phyloP scores from a whole-genome alignment of 1,139 yeast genomes.

The Yamadazyma friedrichii region DNA sequence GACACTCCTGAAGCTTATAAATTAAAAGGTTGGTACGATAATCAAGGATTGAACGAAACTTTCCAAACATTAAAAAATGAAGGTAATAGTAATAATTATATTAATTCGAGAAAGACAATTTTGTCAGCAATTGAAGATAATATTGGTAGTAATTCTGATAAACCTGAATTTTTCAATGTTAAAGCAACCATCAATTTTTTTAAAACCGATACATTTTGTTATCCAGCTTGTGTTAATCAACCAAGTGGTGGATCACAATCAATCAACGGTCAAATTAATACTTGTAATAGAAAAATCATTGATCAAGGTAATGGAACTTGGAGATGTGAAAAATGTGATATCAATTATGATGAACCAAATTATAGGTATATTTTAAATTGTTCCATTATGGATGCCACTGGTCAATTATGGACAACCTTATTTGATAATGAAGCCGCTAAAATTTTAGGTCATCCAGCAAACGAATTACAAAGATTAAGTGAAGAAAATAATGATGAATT shows the following conservation, averaged over 20 bases:
- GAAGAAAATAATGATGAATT: conserved; percentile 47
- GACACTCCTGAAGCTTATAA: conserved; percentile 85
- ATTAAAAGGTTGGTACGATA: conserved; percentile 94
- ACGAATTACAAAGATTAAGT: conserved; percentile 56
- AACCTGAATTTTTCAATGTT: conserved; percentile 73
- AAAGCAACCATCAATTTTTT: conserved; percentile 74
- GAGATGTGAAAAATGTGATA: conserved; percentile 93
- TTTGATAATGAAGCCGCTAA: conserved; percentile 82
- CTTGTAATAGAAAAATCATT: conserved; percentile 81
- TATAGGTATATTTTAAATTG: conserved; percentile 77
- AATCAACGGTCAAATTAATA: conserved; percentile 19
- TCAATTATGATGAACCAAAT: conserved; percentile 62
- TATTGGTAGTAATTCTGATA: conserved; percentile 63
- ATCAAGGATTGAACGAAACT: conserved; percentile 61
- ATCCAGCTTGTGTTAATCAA: conserved; percentile 79
- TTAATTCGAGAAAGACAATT: conserved; percentile 61
- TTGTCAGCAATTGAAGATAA: conserved; percentile 65
- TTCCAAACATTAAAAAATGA: conserved; percentile 62
- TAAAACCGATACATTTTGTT: conserved; percentile 73
- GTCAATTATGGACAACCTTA: conserved; percentile 82
- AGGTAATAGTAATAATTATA: conserved; percentile 26
- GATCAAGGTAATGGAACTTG: conserved; percentile 73
- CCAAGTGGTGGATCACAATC: conserved; percentile 20
- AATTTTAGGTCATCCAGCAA: conserved; percentile 69
- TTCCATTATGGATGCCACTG: conserved; percentile 74